Conservation (phyloP, 2,329 filamentous ascomycete species). For the Gaeumannomyces tritici region DNA sequence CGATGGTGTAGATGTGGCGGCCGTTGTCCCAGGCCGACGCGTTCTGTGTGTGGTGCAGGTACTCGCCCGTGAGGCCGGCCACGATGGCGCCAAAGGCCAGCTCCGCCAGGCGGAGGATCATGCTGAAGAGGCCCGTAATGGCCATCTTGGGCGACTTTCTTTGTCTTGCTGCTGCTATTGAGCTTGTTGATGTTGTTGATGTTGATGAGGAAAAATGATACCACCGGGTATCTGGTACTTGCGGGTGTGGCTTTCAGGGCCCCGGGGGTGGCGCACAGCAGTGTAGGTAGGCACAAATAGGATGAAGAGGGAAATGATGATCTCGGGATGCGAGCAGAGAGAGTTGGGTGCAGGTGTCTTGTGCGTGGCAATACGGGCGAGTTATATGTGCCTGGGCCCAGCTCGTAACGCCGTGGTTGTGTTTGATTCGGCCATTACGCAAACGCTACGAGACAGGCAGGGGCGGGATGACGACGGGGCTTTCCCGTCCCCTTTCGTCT, state of each 20-base stretch:
- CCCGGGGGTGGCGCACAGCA: background rate
- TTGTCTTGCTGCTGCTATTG: background rate
- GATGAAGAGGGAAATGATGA: background rate
- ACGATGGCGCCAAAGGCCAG: slow-evolving; percentile 65
- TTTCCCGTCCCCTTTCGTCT: background rate
- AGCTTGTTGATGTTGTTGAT: background rate
- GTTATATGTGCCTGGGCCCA: background rate
- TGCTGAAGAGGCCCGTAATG: slow-evolving; percentile 42
- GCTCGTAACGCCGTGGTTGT: background rate
- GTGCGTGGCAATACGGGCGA: background rate
- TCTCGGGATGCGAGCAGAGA: background rate
- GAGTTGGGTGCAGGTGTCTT: too few relatives aligned
- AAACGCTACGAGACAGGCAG: background rate
- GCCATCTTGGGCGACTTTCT: slow-evolving; percentile 30
- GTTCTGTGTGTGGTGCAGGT: slow-evolving; percentile 42
- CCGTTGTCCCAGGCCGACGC: slow-evolving; percentile 44
- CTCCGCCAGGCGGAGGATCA: slow-evolving; percentile 47
- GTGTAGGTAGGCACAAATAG: background rate
- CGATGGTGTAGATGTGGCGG: slow-evolving; percentile 67
- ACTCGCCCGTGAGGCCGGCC: slow-evolving; percentile 58
- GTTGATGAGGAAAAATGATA: background rate
- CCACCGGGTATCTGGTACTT: background rate
- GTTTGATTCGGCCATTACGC: background rate
- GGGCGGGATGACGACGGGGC: background rate
- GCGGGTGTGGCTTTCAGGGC: background rate